phyloP scores from a whole-genome alignment of 176 grass and related monocot species.

The Paspalum notatum region DNA sequence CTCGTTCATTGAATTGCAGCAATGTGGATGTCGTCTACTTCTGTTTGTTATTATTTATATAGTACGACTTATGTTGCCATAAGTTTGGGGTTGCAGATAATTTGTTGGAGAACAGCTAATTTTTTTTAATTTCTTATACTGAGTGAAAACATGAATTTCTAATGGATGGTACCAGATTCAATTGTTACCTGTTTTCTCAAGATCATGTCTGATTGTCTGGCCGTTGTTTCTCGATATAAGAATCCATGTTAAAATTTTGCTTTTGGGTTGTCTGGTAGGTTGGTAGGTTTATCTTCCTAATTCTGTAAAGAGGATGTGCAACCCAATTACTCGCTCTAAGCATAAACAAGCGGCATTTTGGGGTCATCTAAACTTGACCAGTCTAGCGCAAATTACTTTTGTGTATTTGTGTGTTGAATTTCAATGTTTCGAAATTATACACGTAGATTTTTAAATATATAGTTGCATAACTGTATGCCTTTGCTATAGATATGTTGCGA shows the following conservation, averaged over 20 bases:
- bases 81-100: not conserved
- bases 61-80: conserved; percentile 22
- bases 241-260: not conserved
- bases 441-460: no score
- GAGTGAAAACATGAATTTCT: not conserved
- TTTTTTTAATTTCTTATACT: not conserved
- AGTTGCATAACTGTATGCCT: no score
- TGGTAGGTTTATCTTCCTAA: not conserved
- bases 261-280: not conserved
- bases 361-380: no score
- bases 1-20: not conserved
- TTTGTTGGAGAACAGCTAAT: not conserved
- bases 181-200: conserved; percentile 10
- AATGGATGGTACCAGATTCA: not conserved
- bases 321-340: not conserved
- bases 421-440: no score
- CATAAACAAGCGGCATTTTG: no score
- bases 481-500: no score
- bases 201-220: not conserved
- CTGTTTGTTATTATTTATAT: not conserved
- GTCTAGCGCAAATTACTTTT: no score
- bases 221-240: not conserved
- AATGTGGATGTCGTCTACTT: not conserved
- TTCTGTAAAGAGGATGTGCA: not conserved
- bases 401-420: no score